Conservation (phyloP, 257 asterid species). For the Solanum chaucha region DNA sequence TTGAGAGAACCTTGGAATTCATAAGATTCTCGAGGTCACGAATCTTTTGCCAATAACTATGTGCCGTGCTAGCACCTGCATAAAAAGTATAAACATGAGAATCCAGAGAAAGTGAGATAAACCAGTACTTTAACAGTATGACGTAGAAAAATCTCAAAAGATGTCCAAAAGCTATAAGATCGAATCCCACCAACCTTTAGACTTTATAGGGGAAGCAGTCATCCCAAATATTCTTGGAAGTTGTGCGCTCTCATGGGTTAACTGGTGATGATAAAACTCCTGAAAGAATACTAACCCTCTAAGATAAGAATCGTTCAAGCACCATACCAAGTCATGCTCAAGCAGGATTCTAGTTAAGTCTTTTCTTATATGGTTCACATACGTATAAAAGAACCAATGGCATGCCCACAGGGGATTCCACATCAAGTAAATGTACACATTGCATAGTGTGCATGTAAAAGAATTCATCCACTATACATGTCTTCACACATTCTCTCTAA, state of each 20-base stretch:
- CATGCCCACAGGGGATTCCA: background rate
- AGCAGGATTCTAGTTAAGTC: background rate
- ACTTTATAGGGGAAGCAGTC: constrained; percentile 95
- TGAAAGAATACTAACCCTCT: constrained; percentile 9
- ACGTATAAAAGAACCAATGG: background rate
- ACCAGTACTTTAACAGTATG: background rate
- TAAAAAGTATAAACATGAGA: background rate
- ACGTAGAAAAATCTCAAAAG: background rate
- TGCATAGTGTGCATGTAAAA: background rate
- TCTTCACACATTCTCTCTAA: background rate
- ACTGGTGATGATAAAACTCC: constrained; percentile 60
- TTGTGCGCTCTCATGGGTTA: constrained; percentile 9
- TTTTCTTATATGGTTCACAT: background rate
- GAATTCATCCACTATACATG: background rate
- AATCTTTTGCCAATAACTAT: constrained; percentile 45
- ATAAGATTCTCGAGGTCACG: constrained; percentile 59
- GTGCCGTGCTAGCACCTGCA: constrained; percentile 37
- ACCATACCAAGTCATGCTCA: background rate
- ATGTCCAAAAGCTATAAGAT: background rate
- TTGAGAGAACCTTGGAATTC: constrained; percentile 65
- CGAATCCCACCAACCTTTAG: constrained; percentile 45
- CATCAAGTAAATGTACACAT: background rate
- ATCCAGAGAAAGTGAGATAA: background rate
- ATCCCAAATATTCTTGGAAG: constrained; percentile 90
- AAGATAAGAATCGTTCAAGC: background rate